Conservation (phyloP, 176 grass and related monocot species). For the Triticum timopheevii region DNA sequence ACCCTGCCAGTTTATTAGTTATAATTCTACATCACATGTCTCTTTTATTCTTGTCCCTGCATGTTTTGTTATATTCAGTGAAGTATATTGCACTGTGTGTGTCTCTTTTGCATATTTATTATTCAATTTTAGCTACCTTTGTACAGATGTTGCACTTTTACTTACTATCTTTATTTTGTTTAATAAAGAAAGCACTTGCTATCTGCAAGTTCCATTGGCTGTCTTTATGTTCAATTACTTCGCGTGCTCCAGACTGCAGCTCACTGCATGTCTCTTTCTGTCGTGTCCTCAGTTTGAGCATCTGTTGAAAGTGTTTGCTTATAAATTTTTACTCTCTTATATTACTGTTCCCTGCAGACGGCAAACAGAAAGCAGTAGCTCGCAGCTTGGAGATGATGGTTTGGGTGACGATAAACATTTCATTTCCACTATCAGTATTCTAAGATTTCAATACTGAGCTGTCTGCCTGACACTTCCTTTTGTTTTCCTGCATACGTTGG, state of each 20-base stretch:
- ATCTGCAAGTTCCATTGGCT: neutral
- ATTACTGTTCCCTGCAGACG: constrained; percentile 35
- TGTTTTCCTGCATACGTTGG: constrained; percentile 35
- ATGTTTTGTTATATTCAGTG: neutral
- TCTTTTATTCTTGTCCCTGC: neutral
- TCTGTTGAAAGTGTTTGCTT: constrained; percentile 16
- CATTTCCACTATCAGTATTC: constrained; percentile 30
- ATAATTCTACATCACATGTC: neutral
- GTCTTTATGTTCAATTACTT: neutral
- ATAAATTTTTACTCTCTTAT: constrained; percentile 12
- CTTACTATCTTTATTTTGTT: neutral
- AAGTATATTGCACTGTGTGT: neutral
- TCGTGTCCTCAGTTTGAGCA: neutral
- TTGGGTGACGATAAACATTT: constrained; percentile 34
- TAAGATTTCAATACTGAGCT: constrained; percentile 2
- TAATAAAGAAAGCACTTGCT: constrained; percentile 8
- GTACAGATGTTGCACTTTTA: neutral
- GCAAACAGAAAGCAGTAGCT: constrained; percentile 45
- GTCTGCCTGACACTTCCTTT: constrained; percentile 20
- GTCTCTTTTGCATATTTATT: neutral
- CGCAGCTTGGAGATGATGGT: constrained; percentile 39
- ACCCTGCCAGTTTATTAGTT: constrained; percentile 1
- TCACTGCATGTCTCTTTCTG: neutral
- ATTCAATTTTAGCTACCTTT: neutral
- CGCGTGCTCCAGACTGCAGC: neutral